These are phyloP conservation scores for Diaporthe capsici DNA, from an alignment of 2,329 filamentous ascomycete genomes.

Conservation along the genomic window DNA sequence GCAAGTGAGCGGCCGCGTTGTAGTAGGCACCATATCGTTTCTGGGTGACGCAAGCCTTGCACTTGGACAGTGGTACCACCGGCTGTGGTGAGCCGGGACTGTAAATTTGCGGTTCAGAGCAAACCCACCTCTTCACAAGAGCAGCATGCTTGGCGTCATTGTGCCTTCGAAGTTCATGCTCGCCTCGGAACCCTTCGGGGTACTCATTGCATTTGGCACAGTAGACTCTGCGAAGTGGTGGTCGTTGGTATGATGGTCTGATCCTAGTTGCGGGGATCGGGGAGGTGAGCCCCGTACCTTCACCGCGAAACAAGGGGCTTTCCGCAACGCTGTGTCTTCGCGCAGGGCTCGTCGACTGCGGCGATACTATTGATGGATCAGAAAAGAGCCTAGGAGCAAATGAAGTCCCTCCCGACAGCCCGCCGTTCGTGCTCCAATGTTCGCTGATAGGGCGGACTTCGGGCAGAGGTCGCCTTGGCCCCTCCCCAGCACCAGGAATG, in stretches of 20 bases:
- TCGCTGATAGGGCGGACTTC: conserved; percentile 57
- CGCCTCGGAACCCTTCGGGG: conserved; percentile 89
- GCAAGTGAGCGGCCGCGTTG: conserved; percentile 71
- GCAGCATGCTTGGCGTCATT: conserved; percentile 70
- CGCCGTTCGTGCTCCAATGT: conserved; percentile 51
- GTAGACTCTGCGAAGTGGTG: conserved; percentile 78
- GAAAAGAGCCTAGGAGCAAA: conserved; percentile 48
- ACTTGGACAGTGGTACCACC: conserved; percentile 66
- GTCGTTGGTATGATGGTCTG: conserved; percentile 63
- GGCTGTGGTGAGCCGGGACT: conserved; percentile 59
- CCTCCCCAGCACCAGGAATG: conserved; percentile 51
- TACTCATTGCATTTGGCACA: conserved; percentile 86
- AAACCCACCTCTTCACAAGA: conserved; percentile 69
- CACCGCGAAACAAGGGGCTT: conserved; percentile 58
- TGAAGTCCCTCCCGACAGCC: conserved; percentile 48
- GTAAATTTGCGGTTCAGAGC: conserved; percentile 62
- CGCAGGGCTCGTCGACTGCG: conserved; percentile 44
- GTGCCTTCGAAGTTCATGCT: conserved; percentile 86
- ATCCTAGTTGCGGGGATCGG: conserved; percentile 57
- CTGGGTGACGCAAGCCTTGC: conserved; percentile 69
- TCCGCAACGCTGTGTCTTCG: conserved; percentile 64
- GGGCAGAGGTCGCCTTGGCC: conserved; percentile 54
- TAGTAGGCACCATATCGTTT: conserved; percentile 73
- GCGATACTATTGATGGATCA: conserved; percentile 51
- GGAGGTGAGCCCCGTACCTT: conserved; percentile 58